Conservation (phyloP, 108 stramenopile genomes). For the Pinguiococcus pyrenoidosus region DNA sequence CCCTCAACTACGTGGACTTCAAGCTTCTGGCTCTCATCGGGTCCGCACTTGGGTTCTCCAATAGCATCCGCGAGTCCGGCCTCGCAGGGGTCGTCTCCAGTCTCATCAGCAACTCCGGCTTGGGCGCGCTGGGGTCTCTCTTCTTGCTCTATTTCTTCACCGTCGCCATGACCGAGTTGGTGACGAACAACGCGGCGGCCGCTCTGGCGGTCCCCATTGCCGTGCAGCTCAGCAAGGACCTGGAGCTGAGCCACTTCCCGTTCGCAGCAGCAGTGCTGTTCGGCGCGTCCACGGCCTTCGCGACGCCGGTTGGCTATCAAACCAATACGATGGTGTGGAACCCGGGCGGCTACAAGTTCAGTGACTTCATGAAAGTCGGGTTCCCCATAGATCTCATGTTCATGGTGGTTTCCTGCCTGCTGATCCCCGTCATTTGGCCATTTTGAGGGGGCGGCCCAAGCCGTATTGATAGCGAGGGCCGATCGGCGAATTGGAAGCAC, state of each 20-base stretch:
- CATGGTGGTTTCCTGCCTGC: conserved; percentile 6
- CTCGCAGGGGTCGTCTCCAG: conserved; percentile 15
- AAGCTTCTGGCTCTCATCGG: conserved; percentile 33
- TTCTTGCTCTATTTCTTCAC: conserved; percentile 26
- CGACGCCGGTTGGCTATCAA: conserved; percentile 35
- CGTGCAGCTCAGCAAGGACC: conserved; percentile 11
- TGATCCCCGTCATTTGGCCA: conserved; percentile 3
- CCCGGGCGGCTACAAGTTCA: conserved; percentile 28
- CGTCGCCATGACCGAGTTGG: conserved; percentile 17
- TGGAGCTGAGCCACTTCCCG: conserved; percentile 21
- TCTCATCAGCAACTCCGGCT: conserved; percentile 22
- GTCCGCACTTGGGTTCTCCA: conserved; percentile 25
- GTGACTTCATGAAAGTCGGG: conserved; percentile 23
- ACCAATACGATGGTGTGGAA: conserved; percentile 35
- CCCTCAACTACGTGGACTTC: conserved; percentile 16
- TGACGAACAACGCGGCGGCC: conserved; percentile 31
- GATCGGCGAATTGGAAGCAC: no score
- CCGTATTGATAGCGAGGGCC: no score
- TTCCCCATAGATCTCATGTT: conserved; percentile 14
- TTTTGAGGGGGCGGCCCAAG: conserved; percentile 6
- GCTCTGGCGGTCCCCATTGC: conserved; percentile 24
- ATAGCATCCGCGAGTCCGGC: conserved; percentile 14
- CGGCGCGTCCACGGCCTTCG: conserved; percentile 15
- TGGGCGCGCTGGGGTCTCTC: conserved; percentile 11
- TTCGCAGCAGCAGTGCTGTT: conserved; percentile 28